Percentiles rank a stretch among this genome's conserved stretches.
phyloP scores from a whole-genome alignment of 768 basidiomycete species.

The Leccinum barrowsii region DNA sequence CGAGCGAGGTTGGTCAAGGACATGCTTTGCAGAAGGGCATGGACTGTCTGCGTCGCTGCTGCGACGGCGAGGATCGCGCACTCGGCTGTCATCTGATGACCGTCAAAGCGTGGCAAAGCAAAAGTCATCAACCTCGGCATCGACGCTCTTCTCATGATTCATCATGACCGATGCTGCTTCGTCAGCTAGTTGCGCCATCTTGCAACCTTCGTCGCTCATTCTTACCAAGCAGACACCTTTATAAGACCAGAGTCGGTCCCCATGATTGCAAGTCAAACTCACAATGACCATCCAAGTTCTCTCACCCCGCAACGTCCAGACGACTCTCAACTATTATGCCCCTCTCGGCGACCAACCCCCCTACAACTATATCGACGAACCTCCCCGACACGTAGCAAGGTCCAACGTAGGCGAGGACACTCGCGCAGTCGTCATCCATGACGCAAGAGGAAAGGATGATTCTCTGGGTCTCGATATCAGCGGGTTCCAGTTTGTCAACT shows the following conservation, averaged over 20 bases:
- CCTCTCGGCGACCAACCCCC: conserved; percentile 30
- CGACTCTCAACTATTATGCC: conserved; percentile 36
- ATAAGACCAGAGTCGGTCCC: conserved; percentile 9
- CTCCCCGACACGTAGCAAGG: conserved; percentile 26
- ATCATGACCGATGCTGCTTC: conserved; percentile 11
- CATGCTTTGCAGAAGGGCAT: conserved; percentile 26
- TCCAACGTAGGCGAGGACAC: conserved; percentile 29
- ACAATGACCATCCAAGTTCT: conserved; percentile 23
- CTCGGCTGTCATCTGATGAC: conserved; percentile 10
- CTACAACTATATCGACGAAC: conserved; percentile 33
- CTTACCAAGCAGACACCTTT: conserved; percentile 6
- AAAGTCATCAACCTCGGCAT: background rate
- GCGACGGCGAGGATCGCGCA: conserved; percentile 29
- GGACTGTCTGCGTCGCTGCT: conserved; percentile 14
- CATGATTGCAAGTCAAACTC: background rate
- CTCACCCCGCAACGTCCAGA: conserved; percentile 34
- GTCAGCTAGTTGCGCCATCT: conserved; percentile 12
- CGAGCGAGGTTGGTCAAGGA: background rate
- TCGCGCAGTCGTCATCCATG: conserved; percentile 23
- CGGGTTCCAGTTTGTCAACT: conserved; percentile 42
- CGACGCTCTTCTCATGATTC: background rate
- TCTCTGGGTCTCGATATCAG: conserved; percentile 34
- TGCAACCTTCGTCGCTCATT: background rate
- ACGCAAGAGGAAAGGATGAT: conserved; percentile 32
- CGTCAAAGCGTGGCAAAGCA: background rate